Percentiles rank a stretch among this genome's conserved stretches.
phyloP scores from a whole-genome alignment of 106 monocot species.

The Iris macrosiphon region DNA sequence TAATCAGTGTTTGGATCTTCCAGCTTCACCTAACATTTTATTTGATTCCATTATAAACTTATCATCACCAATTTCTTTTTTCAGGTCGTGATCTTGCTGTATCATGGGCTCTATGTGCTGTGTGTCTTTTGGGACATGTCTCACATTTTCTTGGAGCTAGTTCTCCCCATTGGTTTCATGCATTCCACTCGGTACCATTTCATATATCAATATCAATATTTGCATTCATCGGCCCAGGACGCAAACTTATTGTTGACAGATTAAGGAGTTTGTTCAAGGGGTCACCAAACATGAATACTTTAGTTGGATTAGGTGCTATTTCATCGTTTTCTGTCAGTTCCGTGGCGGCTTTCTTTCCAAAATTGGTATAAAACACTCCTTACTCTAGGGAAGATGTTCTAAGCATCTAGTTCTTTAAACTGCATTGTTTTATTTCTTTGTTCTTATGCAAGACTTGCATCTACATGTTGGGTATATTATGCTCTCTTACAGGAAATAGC shows the following conservation, averaged over 20 bases:
- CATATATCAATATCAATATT: slow-evolving; percentile 88
- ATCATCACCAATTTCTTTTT: not conserved
- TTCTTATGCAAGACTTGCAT: too few species aligned
- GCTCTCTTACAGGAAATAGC: too few species aligned
- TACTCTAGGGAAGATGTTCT: not conserved
- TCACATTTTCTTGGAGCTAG: slow-evolving; percentile 70
- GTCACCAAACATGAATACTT: slow-evolving; percentile 96
- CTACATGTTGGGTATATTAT: too few species aligned
- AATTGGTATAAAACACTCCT: slow-evolving; percentile 52
- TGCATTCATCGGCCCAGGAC: slow-evolving; percentile 84
- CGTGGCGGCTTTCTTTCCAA: slow-evolving; percentile 73
- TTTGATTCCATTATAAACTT: not conserved
- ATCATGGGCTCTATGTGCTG: slow-evolving; percentile 98
- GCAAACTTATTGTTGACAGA: slow-evolving; percentile 84
- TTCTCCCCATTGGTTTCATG: slow-evolving; percentile 71
- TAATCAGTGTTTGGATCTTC: not conserved
- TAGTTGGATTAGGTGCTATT: slow-evolving; percentile 97
- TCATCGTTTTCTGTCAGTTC: slow-evolving; percentile 95
- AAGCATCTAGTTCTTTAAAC: too few species aligned
- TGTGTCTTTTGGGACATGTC: slow-evolving; percentile 81
- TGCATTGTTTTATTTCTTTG: too few species aligned
- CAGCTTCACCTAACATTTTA: not conserved
- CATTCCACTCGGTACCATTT: slow-evolving; percentile 70
- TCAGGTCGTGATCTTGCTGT: slow-evolving; percentile 91
- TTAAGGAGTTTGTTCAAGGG: slow-evolving; percentile 68